phyloP scores from a whole-genome alignment of 495 filamentous ascomycete species.

The Baudoinia panamericana region DNA sequence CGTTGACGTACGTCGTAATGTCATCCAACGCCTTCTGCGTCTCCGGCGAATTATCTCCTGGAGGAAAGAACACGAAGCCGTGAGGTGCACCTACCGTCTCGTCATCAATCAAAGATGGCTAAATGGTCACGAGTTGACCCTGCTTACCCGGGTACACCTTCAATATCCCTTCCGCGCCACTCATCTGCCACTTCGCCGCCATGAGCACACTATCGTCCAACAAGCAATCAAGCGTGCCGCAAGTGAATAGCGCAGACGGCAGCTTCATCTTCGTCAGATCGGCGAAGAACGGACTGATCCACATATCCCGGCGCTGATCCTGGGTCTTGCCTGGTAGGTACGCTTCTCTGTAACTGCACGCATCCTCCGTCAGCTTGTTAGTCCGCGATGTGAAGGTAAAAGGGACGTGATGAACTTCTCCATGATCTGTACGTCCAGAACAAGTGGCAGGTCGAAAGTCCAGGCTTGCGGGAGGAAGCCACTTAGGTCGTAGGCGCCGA shows the following conservation, averaged over 20 bases:
- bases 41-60: neutral
- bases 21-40: conserved; percentile 14
- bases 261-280: conserved; percentile 33
- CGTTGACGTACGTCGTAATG: conserved; percentile 10
- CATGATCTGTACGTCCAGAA: conserved; percentile 33
- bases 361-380: conserved; percentile 4
- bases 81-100: conserved; percentile 10
- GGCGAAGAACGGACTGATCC: conserved; percentile 35
- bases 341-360: conserved; percentile 23
- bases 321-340: conserved; percentile 32
- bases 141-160: conserved; percentile 42
- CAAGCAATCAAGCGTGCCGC: conserved; percentile 41
- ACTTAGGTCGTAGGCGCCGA: conserved; percentile 35
- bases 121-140: too few relatives aligned
- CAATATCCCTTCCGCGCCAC: conserved; percentile 36
- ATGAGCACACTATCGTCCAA: conserved; percentile 45
- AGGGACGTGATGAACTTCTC: conserved; percentile 26
- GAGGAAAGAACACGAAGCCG: conserved; percentile 17
- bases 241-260: conserved; percentile 40
- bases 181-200: conserved; percentile 38
- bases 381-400: too few relatives aligned
- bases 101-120: too few relatives aligned
- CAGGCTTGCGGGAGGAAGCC: conserved; percentile 26
- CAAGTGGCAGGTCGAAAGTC: conserved; percentile 27
- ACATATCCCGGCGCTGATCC: conserved; percentile 28